These are phyloP conservation scores for Yamadazyma diospyri DNA, from an alignment of 1,139 yeast species.

Conservation along the genomic window DNA sequence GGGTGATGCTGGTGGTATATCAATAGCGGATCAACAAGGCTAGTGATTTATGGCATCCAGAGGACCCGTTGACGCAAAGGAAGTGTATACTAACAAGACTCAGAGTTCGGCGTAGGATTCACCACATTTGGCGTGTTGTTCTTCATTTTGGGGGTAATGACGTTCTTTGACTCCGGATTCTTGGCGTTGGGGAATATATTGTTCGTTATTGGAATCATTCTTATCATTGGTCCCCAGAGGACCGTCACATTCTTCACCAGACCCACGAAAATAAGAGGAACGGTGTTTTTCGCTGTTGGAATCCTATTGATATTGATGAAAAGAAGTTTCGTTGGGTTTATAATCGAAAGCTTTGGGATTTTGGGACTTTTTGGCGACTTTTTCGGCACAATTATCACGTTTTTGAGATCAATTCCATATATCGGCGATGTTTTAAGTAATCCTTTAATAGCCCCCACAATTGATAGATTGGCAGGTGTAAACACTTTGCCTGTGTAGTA, in stretches of 20 bases:
- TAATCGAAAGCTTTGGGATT: constrained; percentile 83
- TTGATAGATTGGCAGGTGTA: constrained; percentile 45
- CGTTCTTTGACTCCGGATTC: constrained; percentile 86
- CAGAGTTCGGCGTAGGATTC: constrained; percentile 91
- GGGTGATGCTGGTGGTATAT: not conserved
- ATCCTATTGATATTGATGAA: constrained; percentile 70
- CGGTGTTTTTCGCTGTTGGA: constrained; percentile 74
- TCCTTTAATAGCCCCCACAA: constrained; percentile 77
- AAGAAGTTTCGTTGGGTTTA: constrained; percentile 79
- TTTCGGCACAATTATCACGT: constrained; percentile 86
- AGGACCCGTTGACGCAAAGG: not conserved
- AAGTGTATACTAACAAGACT: constrained; percentile 19
- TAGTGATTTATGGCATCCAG: not conserved
- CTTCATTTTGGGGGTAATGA: constrained; percentile 75
- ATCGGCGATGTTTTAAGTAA: constrained; percentile 83
- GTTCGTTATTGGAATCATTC: constrained; percentile 75
- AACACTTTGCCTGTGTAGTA: constrained; percentile 40
- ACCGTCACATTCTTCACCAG: constrained; percentile 82
- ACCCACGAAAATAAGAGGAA: constrained; percentile 82
- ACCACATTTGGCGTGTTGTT: constrained; percentile 83
- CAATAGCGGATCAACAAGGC: not conserved
- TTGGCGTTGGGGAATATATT: constrained; percentile 85
- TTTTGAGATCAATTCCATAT: constrained; percentile 80
- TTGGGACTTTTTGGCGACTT: constrained; percentile 88
- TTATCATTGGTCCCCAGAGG: constrained; percentile 86